Base-by-base conservation (phyloP, 1,284 basidiomycete genomes). In the Mycena sp. region DNA sequence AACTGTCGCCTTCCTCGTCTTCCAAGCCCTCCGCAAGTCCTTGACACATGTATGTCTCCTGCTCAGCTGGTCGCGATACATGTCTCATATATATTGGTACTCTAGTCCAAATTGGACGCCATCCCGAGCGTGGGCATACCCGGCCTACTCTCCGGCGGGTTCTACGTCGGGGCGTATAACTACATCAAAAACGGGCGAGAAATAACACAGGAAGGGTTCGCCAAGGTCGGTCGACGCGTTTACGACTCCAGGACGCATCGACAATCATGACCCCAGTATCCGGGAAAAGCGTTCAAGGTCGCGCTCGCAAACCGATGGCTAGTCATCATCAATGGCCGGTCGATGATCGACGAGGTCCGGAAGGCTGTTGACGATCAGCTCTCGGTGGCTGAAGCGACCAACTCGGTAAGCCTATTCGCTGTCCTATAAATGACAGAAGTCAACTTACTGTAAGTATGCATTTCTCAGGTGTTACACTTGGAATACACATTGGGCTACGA, bases 281-380 rank as follows among this genome's bases (percentile, higher is more conserved):
- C 64, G 23, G 69, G 66, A 19, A 43, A 59, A 30, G 49, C 65
- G 7, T 75, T 76, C 70, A 73, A 72, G 54, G 35, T 74, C 12
- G 63, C 70, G 4, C 59, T 63, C 10, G 28, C 69, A 4, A 63
- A 59, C 32, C 50, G 54, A 46, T 75, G 74, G 74, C 50, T 67
- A 3, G 68, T 76, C 14, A 58, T 76, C 11, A 53, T 73, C 32
- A 68, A 67, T 25, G 71, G 71, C 10, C 59, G 53, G 1, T 21
- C 70, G n/a, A 49, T 72, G 56, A 55, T 74, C 17, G 70, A 73
- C 2, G 73, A 76, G 10, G 49, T 76, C 30, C 67, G 71, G 12
- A 69, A 69, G 37, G 74, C 75, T 2, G 28, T 68, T 2, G 67
- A 70, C 7, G 71, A 73, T 25, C 45, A 48, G 3, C 44, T 76